Percentiles rank a stretch among this genome's conserved stretches.
Conservation (phyloP, 2,329 filamentous ascomycete species). For the Drechslerella dactyloides region DNA sequence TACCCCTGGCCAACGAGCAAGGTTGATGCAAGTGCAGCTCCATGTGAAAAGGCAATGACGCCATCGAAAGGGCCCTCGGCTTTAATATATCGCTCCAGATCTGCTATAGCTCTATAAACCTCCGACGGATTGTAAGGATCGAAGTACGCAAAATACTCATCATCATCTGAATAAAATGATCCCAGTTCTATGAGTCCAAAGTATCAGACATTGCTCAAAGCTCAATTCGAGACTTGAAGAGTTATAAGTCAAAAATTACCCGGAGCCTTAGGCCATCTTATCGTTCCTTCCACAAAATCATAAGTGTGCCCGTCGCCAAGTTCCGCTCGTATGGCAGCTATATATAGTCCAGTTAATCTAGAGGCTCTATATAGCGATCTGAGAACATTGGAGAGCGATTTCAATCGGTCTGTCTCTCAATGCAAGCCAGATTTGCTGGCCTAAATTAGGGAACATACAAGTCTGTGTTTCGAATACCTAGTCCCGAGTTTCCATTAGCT, state of each 20-base stretch:
- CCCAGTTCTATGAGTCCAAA: conserved; percentile 1
- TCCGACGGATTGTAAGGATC: conserved; percentile 19
- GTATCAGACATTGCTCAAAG: neutral
- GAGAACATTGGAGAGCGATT: too few species aligned
- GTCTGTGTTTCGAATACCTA: neutral
- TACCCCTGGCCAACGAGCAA: conserved; percentile 5
- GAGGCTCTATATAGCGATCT: too few species aligned
- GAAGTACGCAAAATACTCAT: conserved; percentile 37
- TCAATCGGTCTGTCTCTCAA: too few species aligned
- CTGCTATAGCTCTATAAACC: conserved; percentile 9
- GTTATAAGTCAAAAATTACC: neutral
- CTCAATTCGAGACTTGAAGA: too few species aligned
- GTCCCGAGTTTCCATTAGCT: neutral
- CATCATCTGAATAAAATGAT: conserved; percentile 29
- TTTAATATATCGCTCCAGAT: conserved; percentile 23
- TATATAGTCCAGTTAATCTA: too few species aligned
- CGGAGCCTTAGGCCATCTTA: neutral
- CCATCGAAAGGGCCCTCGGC: conserved; percentile 37
- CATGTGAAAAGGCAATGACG: conserved; percentile 28
- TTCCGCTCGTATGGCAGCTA: neutral
- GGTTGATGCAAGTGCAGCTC: neutral
- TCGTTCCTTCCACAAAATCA: neutral
- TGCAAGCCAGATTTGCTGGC: neutral
- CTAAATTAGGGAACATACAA: neutral
- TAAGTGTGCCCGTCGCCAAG: neutral